Conservation (phyloP, 768 basidiomycete species). For the Tylopilus sp. region DNA sequence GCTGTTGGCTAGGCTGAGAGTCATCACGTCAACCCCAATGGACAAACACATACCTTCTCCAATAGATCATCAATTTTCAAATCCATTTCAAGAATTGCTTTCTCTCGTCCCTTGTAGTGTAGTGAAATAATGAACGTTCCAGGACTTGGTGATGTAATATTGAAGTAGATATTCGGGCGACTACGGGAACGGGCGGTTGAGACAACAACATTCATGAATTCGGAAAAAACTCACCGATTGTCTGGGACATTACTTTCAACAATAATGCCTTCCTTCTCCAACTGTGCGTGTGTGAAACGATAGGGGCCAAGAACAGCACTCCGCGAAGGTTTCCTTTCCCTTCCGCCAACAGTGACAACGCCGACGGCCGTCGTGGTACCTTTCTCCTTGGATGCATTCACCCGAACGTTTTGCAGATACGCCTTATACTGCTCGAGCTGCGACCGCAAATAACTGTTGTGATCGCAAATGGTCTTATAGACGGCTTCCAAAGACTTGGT, state of each 20-base stretch:
- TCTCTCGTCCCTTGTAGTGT: conserved; percentile 98
- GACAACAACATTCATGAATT: neutral
- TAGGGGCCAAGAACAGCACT: conserved; percentile 90
- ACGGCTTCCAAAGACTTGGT: conserved; percentile 92
- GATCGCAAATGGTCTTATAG: conserved; percentile 99
- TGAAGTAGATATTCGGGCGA: conserved; percentile 98
- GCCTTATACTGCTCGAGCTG: conserved; percentile 99
- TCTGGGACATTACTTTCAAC: conserved; percentile 99
- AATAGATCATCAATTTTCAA: conserved; percentile 96
- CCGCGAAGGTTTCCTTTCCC: conserved; percentile 92
- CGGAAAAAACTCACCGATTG: conserved; percentile 62
- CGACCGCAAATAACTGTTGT: conserved; percentile 93
- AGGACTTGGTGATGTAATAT: conserved; percentile 95
- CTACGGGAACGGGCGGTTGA: conserved; percentile 37
- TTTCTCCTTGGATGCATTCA: conserved; percentile 86
- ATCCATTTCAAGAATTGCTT: conserved; percentile 99
- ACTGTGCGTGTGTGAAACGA: conserved; percentile 94
- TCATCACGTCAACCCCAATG: neutral
- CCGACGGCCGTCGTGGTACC: conserved; percentile 86
- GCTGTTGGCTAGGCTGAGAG: conserved; percentile 50
- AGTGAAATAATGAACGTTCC: conserved; percentile 99
- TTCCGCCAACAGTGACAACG: conserved; percentile 92
- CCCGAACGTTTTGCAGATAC: conserved; percentile 93
- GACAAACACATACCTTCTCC: conserved; percentile 71
- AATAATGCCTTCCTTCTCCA: conserved; percentile 99